phyloP scores from a whole-genome alignment of 169 alveolate genomes.

The Eimeria falciformis region DNA sequence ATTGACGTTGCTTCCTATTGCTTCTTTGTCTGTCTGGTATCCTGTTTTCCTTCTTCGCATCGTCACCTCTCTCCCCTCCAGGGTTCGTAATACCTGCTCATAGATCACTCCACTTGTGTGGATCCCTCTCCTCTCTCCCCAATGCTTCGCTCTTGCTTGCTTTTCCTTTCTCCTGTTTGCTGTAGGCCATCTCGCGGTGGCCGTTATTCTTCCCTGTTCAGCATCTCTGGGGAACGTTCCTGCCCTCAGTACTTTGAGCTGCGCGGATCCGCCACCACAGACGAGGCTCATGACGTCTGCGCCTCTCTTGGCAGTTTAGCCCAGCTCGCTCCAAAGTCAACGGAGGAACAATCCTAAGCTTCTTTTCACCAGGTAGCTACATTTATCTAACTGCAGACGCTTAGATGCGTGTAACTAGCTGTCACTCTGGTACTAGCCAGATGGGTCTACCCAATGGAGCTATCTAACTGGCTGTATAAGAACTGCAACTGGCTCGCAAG shows the following conservation, averaged over 20 bases:
- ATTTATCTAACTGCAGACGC: too few species aligned
- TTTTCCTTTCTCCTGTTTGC: neutral
- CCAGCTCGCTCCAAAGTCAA: too few species aligned
- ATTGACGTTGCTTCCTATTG: too few species aligned
- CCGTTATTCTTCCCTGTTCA: neutral
- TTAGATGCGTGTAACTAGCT: too few species aligned
- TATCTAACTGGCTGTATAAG: too few species aligned
- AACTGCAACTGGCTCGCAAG: too few species aligned
- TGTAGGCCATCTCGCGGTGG: conserved; percentile 5
- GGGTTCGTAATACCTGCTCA: neutral
- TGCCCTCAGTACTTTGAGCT: conserved; percentile 21
- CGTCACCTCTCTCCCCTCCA: neutral
- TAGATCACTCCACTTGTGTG: too few species aligned
- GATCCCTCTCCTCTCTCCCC: neutral
- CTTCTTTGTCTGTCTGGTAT: neutral
- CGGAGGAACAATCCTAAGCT: too few species aligned
- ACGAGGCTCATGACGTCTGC: conserved; percentile 18
- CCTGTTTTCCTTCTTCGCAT: neutral
- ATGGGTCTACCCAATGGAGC: too few species aligned
- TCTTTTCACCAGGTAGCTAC: too few species aligned
- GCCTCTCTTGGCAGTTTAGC: too few species aligned
- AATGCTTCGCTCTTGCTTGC: neutral
- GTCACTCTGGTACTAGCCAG: too few species aligned
- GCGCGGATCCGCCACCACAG: conserved; percentile 25
- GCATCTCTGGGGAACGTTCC: neutral